Conservation (phyloP, 208 protist species). For the Trypanosoma melophagium region DNA sequence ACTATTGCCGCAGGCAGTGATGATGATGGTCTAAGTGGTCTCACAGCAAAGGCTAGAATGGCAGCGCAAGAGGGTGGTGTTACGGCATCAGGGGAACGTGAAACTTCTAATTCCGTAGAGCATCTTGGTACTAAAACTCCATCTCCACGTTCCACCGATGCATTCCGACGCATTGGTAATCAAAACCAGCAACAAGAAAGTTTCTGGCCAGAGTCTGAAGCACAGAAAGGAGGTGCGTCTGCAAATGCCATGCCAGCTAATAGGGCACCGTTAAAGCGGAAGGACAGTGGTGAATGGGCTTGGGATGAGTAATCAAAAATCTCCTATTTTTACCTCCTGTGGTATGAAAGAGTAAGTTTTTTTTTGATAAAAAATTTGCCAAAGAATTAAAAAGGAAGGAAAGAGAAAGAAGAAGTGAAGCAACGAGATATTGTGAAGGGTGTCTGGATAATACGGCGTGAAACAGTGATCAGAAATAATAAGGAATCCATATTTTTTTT, state of each 20-base stretch:
- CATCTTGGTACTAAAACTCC: neutral
- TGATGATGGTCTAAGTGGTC: constrained; percentile 43
- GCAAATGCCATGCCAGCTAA: neutral
- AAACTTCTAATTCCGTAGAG: neutral
- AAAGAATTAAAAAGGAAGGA: too few relatives aligned
- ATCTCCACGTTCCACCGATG: constrained; percentile 22
- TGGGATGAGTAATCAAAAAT: constrained; percentile 41
- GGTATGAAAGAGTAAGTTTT: constrained; percentile 17
- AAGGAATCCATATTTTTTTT: too few relatives aligned
- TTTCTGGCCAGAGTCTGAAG: neutral
- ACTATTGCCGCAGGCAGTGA: constrained; percentile 19
- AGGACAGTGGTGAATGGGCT: constrained; percentile 43
- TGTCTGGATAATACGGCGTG: too few relatives aligned
- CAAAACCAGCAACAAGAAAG: constrained; percentile 4
- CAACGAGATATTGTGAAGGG: too few relatives aligned
- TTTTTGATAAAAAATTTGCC: neutral
- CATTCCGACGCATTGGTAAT: neutral
- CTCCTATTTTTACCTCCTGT: neutral
- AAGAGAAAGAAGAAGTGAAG: too few relatives aligned
- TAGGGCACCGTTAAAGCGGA: neutral
- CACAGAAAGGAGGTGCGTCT: neutral
- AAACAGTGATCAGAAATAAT: too few relatives aligned
- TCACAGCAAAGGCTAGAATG: constrained; percentile 45
- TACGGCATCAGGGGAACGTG: neutral
- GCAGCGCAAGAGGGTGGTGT: constrained; percentile 26